These are phyloP conservation scores for Phyllosticta citriasiana DNA, from an alignment of 2,329 filamentous ascomycete species.

Conservation along the genomic window DNA sequence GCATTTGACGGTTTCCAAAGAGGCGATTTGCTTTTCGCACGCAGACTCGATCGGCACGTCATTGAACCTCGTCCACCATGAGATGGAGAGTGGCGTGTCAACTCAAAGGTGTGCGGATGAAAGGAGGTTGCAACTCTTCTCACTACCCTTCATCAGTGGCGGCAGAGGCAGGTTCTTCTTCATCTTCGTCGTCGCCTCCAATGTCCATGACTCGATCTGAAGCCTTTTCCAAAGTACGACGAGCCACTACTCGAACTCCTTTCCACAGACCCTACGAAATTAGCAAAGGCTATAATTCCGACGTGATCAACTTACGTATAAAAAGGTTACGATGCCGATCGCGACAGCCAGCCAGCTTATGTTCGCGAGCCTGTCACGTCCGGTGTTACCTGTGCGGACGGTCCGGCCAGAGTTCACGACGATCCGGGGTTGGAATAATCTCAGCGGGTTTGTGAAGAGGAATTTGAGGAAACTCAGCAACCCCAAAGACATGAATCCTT, in stretches of 20 bases:
- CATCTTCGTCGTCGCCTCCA: slow-evolving; percentile 51
- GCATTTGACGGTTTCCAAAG: neutral
- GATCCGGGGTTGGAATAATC: slow-evolving; percentile 62
- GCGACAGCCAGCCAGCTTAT: slow-evolving; percentile 71
- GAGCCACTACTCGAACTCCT: slow-evolving; percentile 63
- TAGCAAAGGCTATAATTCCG: neutral
- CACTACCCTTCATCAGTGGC: neutral
- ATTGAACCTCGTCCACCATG: neutral
- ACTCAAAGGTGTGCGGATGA: slow-evolving; percentile 9
- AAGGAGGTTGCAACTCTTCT: neutral
- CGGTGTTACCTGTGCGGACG: slow-evolving; percentile 47
- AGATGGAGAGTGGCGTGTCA: slow-evolving; percentile 4
- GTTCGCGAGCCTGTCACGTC: slow-evolving; percentile 66
- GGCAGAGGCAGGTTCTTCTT: slow-evolving; percentile 28
- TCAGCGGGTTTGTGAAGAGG: slow-evolving; percentile 54
- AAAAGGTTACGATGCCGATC: slow-evolving; percentile 69
- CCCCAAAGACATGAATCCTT: slow-evolving; percentile 83
- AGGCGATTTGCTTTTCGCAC: slow-evolving; percentile 5
- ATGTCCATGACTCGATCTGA: slow-evolving; percentile 78
- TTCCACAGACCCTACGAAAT: slow-evolving; percentile 55
- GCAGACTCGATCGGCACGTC: slow-evolving; percentile 11
- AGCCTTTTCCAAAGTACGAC: slow-evolving; percentile 61
- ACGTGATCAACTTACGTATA: slow-evolving; percentile 52
- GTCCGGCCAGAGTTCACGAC: slow-evolving; percentile 38
- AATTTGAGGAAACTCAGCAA: slow-evolving; percentile 78